Conservation (phyloP, 306 rosid genomes). For the Macrotyloma uniflorum region DNA sequence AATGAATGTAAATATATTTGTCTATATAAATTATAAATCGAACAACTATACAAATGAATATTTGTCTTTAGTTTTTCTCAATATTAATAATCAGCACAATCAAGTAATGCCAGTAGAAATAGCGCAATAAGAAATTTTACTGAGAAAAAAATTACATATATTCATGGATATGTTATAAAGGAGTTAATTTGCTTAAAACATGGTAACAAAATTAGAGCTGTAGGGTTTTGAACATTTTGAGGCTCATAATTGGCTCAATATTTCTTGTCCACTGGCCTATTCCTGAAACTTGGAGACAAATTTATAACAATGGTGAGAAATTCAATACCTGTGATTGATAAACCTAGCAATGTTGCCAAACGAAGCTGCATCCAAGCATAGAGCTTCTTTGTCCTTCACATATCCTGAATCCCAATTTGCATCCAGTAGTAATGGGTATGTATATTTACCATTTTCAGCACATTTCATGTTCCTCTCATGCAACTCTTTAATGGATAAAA, state of each 20-base stretch:
- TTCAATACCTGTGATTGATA: slow-evolving; percentile 85
- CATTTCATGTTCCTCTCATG: slow-evolving; percentile 59
- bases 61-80: neutral
- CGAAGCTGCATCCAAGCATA: slow-evolving; percentile 82
- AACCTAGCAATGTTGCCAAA: slow-evolving; percentile 89
- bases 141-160: neutral
- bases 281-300: slow-evolving; percentile 24
- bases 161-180: slow-evolving; percentile 9
- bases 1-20: neutral
- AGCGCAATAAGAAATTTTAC: neutral
- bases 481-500: slow-evolving; percentile 69
- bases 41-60: slow-evolving; percentile 8
- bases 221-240: neutral
- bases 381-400: slow-evolving; percentile 67
- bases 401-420: slow-evolving; percentile 71
- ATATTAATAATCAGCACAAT: neutral
- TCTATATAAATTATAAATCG: neutral
- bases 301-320: slow-evolving; percentile 17
- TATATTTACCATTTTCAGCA: slow-evolving; percentile 49
- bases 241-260: neutral
- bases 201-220: slow-evolving; percentile 12
- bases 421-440: slow-evolving; percentile 63
- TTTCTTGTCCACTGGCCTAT: neutral
- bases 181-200: neutral
- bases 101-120: neutral